Conservation (phyloP, 2,329 filamentous ascomycete species). For the Stromatinia cepivora region DNA sequence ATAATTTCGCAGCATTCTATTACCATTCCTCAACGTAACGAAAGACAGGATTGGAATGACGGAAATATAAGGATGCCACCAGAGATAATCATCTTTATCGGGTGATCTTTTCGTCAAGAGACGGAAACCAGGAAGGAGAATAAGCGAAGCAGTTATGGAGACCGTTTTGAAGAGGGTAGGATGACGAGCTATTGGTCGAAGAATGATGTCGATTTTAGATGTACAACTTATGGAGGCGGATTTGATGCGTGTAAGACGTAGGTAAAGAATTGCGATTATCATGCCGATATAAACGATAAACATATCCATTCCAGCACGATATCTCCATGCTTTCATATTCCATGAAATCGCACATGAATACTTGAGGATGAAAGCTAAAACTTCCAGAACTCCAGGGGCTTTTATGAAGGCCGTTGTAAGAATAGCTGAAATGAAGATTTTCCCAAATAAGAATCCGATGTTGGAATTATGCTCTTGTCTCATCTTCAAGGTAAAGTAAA, state of each 20-base stretch:
- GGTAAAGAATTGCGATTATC: constrained; percentile 48
- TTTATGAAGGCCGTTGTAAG: constrained; percentile 44
- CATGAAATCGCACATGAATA: constrained; percentile 51
- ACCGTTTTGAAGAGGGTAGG: constrained; percentile 25
- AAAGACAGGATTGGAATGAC: constrained; percentile 55
- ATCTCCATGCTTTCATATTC: constrained; percentile 51
- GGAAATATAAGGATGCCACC: constrained; percentile 54
- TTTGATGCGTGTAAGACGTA: constrained; percentile 39
- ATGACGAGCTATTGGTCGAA: constrained; percentile 27
- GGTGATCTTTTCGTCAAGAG: constrained; percentile 31
- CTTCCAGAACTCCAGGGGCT: constrained; percentile 47
- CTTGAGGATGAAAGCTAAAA: constrained; percentile 43
- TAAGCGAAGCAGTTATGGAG: constrained; percentile 29
- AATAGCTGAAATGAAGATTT: constrained; percentile 49
- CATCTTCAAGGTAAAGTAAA: constrained; percentile 53
- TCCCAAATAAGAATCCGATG: constrained; percentile 47
- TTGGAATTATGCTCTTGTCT: constrained; percentile 47
- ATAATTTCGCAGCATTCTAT: constrained; percentile 44
- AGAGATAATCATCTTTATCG: constrained; percentile 49
- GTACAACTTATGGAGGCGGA: constrained; percentile 32
- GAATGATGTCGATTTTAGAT: constrained; percentile 30
- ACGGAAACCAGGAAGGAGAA: constrained; percentile 33
- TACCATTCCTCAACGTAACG: constrained; percentile 53
- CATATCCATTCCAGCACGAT: constrained; percentile 53
- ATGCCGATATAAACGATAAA: constrained; percentile 59